These are phyloP conservation scores for Cladophialophora bantiana DNA, from an alignment of 2,329 filamentous ascomycete genomes.

Conservation along the genomic window DNA sequence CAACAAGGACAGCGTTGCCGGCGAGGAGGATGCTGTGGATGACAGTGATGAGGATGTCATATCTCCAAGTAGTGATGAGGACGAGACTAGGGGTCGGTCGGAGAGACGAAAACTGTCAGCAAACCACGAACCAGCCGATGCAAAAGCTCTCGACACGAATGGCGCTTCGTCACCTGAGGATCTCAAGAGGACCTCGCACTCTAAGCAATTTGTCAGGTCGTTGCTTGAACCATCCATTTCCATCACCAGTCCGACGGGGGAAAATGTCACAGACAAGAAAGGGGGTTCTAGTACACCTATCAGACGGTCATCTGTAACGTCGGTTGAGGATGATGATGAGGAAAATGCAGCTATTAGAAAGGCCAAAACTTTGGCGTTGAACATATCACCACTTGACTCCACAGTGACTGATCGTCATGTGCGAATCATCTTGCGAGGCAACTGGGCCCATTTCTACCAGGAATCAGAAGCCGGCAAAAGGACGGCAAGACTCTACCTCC, in stretches of 20 bases:
- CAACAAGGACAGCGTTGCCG: slow-evolving; percentile 75
- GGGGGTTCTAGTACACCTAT: slow-evolving; percentile 46
- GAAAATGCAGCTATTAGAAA: slow-evolving; percentile 86
- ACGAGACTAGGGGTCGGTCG: slow-evolving; percentile 45
- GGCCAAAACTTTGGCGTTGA: slow-evolving; percentile 83
- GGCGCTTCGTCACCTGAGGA: slow-evolving; percentile 23
- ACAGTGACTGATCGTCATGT: slow-evolving; percentile 82
- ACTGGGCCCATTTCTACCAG: slow-evolving; percentile 70
- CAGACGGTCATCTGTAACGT: slow-evolving; percentile 21
- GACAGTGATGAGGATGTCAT: slow-evolving; percentile 47
- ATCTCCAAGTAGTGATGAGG: slow-evolving; percentile 42
- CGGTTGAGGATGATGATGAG: slow-evolving; percentile 56
- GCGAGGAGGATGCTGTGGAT: slow-evolving; percentile 56
- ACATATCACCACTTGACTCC: slow-evolving; percentile 76
- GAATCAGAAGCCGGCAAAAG: slow-evolving; percentile 80
- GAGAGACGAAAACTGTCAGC: slow-evolving; percentile 48
- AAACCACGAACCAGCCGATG: slow-evolving; percentile 48
- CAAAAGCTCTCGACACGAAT: slow-evolving; percentile 33
- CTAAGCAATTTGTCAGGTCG: slow-evolving; percentile 37
- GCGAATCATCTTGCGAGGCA: slow-evolving; percentile 87
- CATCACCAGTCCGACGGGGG: slow-evolving; percentile 37
- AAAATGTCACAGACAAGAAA: slow-evolving; percentile 48
- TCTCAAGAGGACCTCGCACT: slow-evolving; percentile 26
- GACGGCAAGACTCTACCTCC: slow-evolving; percentile 85
- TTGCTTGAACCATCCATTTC: slow-evolving; percentile 43